Percentiles rank a stretch among this genome's conserved stretches.
These are phyloP conservation scores for Corylus heterophylla DNA, from an alignment of 306 rosid species.

Conservation along the genomic window DNA sequence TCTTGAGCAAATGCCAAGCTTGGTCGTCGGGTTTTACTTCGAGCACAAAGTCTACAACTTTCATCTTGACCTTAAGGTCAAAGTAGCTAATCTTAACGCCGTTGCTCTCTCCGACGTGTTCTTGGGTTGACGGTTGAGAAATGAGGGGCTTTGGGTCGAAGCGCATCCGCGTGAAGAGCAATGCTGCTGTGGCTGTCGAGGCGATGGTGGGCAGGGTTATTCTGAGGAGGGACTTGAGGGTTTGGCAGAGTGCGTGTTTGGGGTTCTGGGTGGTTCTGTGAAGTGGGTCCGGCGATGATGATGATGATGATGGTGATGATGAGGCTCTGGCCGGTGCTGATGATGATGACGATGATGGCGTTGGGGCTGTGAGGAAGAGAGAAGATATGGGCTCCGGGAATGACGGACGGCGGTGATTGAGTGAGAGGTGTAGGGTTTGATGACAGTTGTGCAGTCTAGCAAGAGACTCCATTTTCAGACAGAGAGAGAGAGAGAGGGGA, in stretches of 20 bases:
- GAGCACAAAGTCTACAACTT: constrained; percentile 4
- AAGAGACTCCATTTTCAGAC: background rate
- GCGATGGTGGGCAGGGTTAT: constrained; percentile 6
- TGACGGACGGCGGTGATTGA: background rate
- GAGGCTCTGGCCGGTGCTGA: background rate
- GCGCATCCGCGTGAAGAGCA: background rate
- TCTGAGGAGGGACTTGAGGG: background rate
- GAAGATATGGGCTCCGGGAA: background rate
- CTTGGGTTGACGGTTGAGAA: background rate
- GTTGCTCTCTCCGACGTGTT: background rate
- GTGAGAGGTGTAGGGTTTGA: background rate
- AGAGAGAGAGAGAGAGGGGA: background rate
- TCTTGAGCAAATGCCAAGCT: constrained; percentile 16
- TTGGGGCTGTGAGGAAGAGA: background rate
- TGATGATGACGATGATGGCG: background rate
- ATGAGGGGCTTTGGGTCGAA: background rate
- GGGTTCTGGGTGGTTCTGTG: background rate
- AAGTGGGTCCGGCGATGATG: background rate
- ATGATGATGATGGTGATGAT: background rate
- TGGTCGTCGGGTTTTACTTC: constrained; percentile 1
- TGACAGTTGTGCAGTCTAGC: background rate
- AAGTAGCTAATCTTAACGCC: background rate
- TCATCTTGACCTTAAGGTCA: constrained; percentile 3
- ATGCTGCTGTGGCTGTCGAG: background rate
- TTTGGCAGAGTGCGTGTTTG: background rate